Evolutionary conservation across 2,329 filamentous ascomycete species (phyloP).

Genomic region (Penicillium corylophilum): DNA sequence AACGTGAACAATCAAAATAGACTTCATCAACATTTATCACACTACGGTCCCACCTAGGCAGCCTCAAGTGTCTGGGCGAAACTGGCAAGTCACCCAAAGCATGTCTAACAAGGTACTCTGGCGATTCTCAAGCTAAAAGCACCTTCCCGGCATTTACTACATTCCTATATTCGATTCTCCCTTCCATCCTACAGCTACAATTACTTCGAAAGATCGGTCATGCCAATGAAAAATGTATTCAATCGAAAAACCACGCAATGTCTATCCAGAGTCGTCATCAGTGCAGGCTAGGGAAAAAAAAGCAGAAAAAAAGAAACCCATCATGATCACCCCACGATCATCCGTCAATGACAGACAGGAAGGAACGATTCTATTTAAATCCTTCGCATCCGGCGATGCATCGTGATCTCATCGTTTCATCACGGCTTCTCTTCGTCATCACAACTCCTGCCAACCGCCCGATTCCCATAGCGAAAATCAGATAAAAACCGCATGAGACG

Average conservation of each 20-base stretch:
- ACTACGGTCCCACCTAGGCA: too few species aligned
- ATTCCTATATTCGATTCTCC: neutral
- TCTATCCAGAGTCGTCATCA: conserved; percentile 28
- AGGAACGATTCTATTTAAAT: conserved; percentile 1
- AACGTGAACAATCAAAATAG: too few species aligned
- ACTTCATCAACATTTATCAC: too few species aligned
- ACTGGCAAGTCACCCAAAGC: neutral
- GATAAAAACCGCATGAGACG: neutral
- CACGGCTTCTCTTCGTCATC: conserved; percentile 14
- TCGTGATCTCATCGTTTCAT: conserved; percentile 17
- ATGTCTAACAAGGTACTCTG: neutral
- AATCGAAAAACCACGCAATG: conserved; percentile 19
- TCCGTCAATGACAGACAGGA: conserved; percentile 1
- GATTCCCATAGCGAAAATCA: neutral
- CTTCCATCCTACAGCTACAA: neutral
- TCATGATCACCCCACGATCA: neutral
- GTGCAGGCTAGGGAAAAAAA: conserved; percentile 23
- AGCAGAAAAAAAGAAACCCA: conserved; percentile 6
- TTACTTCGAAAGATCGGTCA: neutral
- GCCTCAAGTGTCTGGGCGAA: too few species aligned
- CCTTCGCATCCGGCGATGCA: conserved; percentile 3
- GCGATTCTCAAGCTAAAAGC: neutral
- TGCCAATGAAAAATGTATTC: conserved; percentile 21
- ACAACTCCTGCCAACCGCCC: conserved; percentile 11
- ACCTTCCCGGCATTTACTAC: neutral